A percentile compares a stretch with the other conserved stretches of the same genome.
Conservation (phyloP, 2,329 filamentous ascomycete genomes). For the Neonectria punicea region DNA sequence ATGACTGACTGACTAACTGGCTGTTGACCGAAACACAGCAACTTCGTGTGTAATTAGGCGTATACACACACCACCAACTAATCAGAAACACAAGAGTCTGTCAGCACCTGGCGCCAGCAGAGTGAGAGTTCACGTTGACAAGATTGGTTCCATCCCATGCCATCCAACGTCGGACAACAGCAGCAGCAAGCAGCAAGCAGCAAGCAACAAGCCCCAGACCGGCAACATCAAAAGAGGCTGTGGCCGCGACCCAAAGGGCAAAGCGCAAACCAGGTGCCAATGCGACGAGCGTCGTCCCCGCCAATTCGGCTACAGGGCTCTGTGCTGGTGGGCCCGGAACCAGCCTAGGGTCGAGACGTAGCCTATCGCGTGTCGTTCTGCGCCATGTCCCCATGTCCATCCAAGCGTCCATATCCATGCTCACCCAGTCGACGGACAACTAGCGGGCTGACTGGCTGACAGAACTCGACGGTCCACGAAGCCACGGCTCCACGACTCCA, state of each 20-base stretch:
- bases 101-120: conserved; percentile 31
- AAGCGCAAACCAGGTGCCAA: conserved; percentile 19
- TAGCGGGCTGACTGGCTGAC: conserved; percentile 3
- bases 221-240: conserved; percentile 11
- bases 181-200: neutral
- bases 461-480: neutral
- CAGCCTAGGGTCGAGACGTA: neutral
- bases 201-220: neutral
- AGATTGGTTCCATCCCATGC: conserved; percentile 24
- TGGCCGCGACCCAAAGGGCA: conserved; percentile 13
- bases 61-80: neutral
- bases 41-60: conserved; percentile 7
- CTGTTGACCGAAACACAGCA: neutral
- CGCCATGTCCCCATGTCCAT: conserved; percentile 8
- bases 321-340: neutral
- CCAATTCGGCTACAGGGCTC: conserved; percentile 19
- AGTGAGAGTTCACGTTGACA: conserved; percentile 25
- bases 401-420: conserved; percentile 12
- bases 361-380: conserved; percentile 1
- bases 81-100: conserved; percentile 30
- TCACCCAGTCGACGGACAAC: neutral
- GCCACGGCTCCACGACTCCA: neutral
- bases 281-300: conserved; percentile 20
- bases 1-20: neutral
- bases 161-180: conserved; percentile 10